Conservation (phyloP, 768 basidiomycete genomes). For the Pilatotrama ljubarskyi region DNA sequence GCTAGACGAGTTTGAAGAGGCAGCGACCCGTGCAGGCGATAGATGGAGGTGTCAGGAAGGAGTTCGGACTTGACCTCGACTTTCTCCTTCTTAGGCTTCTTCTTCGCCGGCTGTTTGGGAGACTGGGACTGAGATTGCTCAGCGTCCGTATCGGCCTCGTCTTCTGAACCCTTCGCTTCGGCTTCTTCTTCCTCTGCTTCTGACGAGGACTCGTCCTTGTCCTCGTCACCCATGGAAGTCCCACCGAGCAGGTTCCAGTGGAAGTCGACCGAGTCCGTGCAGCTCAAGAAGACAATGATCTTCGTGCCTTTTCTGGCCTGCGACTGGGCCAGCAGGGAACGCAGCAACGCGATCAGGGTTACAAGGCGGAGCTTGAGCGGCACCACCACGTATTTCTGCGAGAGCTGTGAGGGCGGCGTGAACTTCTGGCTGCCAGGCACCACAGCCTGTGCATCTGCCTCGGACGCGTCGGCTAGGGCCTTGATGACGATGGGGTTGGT, state of each 20-base stretch:
- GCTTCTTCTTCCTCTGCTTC: not conserved
- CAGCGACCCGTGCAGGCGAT: slow-evolving; percentile 91
- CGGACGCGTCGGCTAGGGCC: slow-evolving; percentile 52
- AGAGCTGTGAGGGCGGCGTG: slow-evolving; percentile 90
- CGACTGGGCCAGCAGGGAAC: slow-evolving; percentile 71
- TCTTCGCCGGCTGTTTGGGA: slow-evolving; percentile 23
- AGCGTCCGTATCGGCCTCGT: slow-evolving; percentile 12
- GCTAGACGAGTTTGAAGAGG: slow-evolving; percentile 77
- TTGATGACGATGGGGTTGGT: slow-evolving; percentile 83
- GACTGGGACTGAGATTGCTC: slow-evolving; percentile 26
- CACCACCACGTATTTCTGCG: slow-evolving; percentile 86
- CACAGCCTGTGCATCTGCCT: slow-evolving; percentile 19
- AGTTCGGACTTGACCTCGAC: slow-evolving; percentile 70
- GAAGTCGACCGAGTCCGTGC: slow-evolving; percentile 97
- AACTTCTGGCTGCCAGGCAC: slow-evolving; percentile 55
- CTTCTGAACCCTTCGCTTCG: slow-evolving; percentile 6
- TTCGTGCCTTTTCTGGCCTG: slow-evolving; percentile 56
- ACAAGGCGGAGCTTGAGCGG: slow-evolving; percentile 96
- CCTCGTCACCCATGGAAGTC: slow-evolving; percentile 58
- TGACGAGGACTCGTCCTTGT: slow-evolving; percentile 25
- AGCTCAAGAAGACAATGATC: slow-evolving; percentile 94
- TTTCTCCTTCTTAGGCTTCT: slow-evolving; percentile 35
- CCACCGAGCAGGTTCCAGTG: slow-evolving; percentile 86
- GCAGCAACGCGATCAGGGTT: slow-evolving; percentile 80
- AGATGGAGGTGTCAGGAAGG: slow-evolving; percentile 79